Conservation (phyloP, 169 alveolate genomes). For the Cryptosporidium parvum region DNA sequence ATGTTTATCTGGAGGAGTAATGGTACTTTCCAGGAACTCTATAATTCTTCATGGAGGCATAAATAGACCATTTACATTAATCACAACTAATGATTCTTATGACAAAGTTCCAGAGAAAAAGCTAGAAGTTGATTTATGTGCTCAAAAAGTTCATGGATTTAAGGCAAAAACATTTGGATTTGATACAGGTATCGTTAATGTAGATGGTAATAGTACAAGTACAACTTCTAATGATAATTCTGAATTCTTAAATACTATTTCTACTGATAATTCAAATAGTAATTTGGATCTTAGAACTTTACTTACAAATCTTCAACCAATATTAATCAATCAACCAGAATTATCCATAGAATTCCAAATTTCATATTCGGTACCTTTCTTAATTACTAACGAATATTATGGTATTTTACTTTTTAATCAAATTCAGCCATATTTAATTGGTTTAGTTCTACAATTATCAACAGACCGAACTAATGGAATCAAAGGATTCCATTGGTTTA, state of each 20-base stretch:
- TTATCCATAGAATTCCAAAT: conserved; percentile 41
- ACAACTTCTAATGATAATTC: background rate
- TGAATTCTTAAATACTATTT: background rate
- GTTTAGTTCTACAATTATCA: conserved; percentile 9
- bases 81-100: conserved; percentile 39
- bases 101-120: conserved; percentile 42
- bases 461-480: conserved; percentile 39
- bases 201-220: background rate
- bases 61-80: conserved; percentile 42
- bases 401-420: conserved; percentile 40
- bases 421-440: conserved; percentile 48
- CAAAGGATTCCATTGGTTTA: conserved; percentile 24
- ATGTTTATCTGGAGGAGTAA: conserved; percentile 51
- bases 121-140: conserved; percentile 65
- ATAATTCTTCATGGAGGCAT: conserved; percentile 34
- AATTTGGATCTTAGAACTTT: background rate
- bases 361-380: conserved; percentile 28
- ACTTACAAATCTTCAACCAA: conserved; percentile 24
- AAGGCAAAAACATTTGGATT: conserved; percentile 38
- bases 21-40: conserved; percentile 21
- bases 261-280: background rate
- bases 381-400: conserved; percentile 38
- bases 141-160: conserved; percentile 37
- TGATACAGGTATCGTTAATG: conserved; percentile 3
- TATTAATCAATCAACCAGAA: conserved; percentile 23